Evolutionary conservation across 75 land plant species (phyloP), one percentile per base, ranked within the genome.

Genomic region (Cunninghamia lanceolata): DNA sequence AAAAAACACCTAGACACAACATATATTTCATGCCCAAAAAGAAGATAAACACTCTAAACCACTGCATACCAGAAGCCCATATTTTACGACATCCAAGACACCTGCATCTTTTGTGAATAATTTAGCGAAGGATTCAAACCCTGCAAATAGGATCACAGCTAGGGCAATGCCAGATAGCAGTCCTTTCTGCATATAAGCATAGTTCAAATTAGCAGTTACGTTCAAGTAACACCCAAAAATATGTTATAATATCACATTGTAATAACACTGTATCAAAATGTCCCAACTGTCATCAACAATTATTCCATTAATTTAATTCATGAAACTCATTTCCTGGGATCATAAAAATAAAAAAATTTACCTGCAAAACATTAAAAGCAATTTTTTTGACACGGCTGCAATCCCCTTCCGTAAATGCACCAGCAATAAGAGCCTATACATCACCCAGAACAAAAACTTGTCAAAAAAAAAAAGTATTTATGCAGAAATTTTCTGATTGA

Each of bases 351-450:
- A 35, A 54, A 40, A 34, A 70, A 2, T 84, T 85, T 86, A 94
- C 99, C 95, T 98, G 94, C 34, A 98, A 86, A 17, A 93, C 95
- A 84, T 84, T 92, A 70, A 83, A 83, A n/a, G 99, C 74, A 38
- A 93, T 85, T 70, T 93, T 88, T 83, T 90, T 96, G 38, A 92
- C 98, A 50, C 90, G 90, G 56, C 84, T 88, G 88, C 93, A 92
- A 32, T 98, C 93, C 83, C 88, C 90, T 84, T 94, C 93, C 19
- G 98, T 91, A 53, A 91, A 85, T 78, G 93, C 93, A 83, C 94
- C 93, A 46, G 99, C 99, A 88, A 98, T 92, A 79, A 98, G 40
- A 36, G 99, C 95, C 99, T 98, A 88, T 45, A 40, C 80, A 40
- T 77, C 45, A 77, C 28, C 45, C 40, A 40, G 80, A 38, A 77